These are phyloP conservation scores for Naematelia aurantialba DNA, from an alignment of 768 basidiomycete species.

Conservation along the genomic window DNA sequence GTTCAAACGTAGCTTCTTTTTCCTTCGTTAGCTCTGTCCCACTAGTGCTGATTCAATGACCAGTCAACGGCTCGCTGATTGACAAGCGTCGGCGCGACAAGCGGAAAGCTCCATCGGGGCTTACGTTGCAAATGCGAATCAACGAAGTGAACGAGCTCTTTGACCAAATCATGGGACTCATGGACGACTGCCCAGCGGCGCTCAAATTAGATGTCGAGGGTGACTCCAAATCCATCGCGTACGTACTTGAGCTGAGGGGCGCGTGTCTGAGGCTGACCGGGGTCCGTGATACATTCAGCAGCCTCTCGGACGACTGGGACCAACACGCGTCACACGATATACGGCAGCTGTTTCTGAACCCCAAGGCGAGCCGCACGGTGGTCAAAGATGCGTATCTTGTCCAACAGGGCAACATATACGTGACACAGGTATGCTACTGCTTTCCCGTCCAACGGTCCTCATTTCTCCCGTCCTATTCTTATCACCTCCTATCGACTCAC, in stretches of 20 bases:
- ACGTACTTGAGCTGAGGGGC: constrained; percentile 1
- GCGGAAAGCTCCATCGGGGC: constrained; percentile 31
- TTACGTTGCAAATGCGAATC: constrained; percentile 50
- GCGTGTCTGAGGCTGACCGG: not conserved
- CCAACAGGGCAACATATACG: constrained; percentile 86
- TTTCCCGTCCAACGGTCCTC: not conserved
- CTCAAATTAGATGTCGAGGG: constrained; percentile 56
- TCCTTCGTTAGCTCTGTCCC: too few relatives aligned
- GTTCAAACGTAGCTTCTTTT: constrained; percentile 10
- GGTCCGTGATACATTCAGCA: constrained; percentile 1
- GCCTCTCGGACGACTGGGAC: constrained; percentile 36
- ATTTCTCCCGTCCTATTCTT: too few relatives aligned
- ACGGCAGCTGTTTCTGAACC: constrained; percentile 86
- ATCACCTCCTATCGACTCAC: constrained; percentile 4
- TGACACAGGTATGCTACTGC: constrained; percentile 67
- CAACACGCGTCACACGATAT: constrained; percentile 71
- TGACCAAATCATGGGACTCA: constrained; percentile 66
- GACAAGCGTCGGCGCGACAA: constrained; percentile 35
- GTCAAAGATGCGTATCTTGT: constrained; percentile 86
- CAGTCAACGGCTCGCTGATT: constrained; percentile 39
- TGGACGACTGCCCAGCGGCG: constrained; percentile 71
- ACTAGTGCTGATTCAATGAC: too few relatives aligned
- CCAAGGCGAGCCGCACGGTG: constrained; percentile 76
- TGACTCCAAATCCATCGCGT: constrained; percentile 18
- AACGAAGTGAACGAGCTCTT: constrained; percentile 81